Evolutionary conservation across 495 filamentous ascomycete genomes (phyloP).

Genomic region (Xylaria palmicola): DNA sequence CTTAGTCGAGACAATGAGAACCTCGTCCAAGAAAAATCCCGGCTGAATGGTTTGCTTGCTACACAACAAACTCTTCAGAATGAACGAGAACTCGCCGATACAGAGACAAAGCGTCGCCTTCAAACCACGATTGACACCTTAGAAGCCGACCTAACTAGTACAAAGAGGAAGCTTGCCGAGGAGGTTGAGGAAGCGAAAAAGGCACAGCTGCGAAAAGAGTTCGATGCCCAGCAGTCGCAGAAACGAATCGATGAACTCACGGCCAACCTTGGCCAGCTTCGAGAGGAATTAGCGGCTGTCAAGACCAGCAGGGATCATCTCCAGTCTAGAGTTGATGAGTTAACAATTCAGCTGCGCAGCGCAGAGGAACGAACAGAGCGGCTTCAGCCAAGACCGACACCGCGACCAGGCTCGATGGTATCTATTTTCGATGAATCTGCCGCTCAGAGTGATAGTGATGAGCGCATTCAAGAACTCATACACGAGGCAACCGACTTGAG

Average conservation of each 20-base stretch:
- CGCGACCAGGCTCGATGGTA: constrained; percentile 46
- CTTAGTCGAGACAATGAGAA: constrained; percentile 81
- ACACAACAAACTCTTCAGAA: constrained; percentile 84
- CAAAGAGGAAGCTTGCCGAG: constrained; percentile 79
- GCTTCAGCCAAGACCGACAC: constrained; percentile 70
- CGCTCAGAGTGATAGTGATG: constrained; percentile 48
- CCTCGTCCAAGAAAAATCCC: constrained; percentile 75
- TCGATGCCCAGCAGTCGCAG: constrained; percentile 79
- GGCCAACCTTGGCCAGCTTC: constrained; percentile 68
- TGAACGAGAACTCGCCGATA: constrained; percentile 82
- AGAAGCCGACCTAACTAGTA: constrained; percentile 71
- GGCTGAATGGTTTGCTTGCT: constrained; percentile 74
- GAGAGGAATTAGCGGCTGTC: constrained; percentile 77
- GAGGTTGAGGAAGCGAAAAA: constrained; percentile 83
- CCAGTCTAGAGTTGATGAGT: constrained; percentile 80
- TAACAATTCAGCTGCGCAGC: constrained; percentile 80
- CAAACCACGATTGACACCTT: constrained; percentile 73
- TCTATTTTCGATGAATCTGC: constrained; percentile 45
- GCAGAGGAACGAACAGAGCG: constrained; percentile 82
- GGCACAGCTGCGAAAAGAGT: constrained; percentile 75
- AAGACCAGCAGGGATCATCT: constrained; percentile 88
- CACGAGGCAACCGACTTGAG: constrained; percentile 82
- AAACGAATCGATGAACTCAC: constrained; percentile 88
- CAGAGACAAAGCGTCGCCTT: constrained; percentile 74
- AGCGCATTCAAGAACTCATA: constrained; percentile 79